Evolutionary conservation across 768 basidiomycete species (phyloP).

Genomic region (Auricularia sp.): DNA sequence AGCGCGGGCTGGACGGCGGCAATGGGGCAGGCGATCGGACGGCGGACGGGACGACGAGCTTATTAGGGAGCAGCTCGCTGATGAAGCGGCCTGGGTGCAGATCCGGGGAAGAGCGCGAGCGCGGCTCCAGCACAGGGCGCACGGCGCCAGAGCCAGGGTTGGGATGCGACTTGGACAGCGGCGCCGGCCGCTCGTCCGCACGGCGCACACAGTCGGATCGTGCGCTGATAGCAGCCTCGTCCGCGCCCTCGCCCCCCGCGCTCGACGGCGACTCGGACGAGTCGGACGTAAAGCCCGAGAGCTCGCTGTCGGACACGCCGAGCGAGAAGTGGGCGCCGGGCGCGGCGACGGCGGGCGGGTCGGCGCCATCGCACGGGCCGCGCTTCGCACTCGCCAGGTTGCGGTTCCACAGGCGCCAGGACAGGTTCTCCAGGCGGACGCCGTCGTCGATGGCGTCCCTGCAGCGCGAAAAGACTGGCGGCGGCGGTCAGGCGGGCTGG

Average conservation of each 20-base stretch:
- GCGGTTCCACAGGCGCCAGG: conserved; percentile 77
- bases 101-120: neutral
- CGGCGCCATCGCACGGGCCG: neutral
- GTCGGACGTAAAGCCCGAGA: neutral
- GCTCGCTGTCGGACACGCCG: neutral
- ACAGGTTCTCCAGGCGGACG: conserved; percentile 74
- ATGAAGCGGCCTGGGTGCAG: conserved; percentile 34
- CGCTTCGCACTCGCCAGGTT: conserved; percentile 31
- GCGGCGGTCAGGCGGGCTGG: neutral
- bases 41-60: conserved; percentile 19
- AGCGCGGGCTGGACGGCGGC: conserved; percentile 19
- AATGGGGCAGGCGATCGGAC: conserved; percentile 7
- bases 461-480: conserved; percentile 72
- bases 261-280: neutral
- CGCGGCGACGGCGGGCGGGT: neutral
- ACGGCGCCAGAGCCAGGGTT: neutral
- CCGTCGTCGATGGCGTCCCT: conserved; percentile 72
- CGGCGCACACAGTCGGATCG: neutral
- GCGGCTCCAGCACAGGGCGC: neutral
- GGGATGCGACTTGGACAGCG: neutral
- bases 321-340: neutral
- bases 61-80: conserved; percentile 46
- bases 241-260: neutral
- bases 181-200: neutral
- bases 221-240: neutral